Percentiles rank a stretch among this genome's conserved stretches.
Evolutionary conservation across 2,329 filamentous ascomycete genomes (phyloP).

Genomic region (Penicillium sp.): DNA sequence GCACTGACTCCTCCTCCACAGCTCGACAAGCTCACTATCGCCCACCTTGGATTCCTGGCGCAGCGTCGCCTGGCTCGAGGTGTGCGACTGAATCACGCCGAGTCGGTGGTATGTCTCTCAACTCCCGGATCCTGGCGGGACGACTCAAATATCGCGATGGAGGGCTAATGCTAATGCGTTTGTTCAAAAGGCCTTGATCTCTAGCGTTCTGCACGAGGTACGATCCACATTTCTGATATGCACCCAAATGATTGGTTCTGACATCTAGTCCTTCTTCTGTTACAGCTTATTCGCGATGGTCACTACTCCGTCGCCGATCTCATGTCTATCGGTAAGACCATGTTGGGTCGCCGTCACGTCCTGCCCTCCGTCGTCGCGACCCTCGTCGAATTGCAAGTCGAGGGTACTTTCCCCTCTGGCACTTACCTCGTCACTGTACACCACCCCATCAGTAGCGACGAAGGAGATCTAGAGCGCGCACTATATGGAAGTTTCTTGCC

Average conservation of each 20-base stretch:
- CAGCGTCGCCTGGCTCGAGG: slow-evolving; percentile 87
- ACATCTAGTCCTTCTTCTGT: neutral
- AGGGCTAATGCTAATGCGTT: slow-evolving; percentile 6
- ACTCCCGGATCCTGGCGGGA: neutral
- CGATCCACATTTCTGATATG: slow-evolving; percentile 1
- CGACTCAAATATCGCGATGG: too few relatives aligned
- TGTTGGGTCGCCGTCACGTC: slow-evolving; percentile 93
- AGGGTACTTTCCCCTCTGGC: slow-evolving; percentile 88
- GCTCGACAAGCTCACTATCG: slow-evolving; percentile 95
- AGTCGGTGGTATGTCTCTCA: slow-evolving; percentile 69
- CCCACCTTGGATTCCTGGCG: slow-evolving; percentile 83
- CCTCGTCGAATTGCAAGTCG: slow-evolving; percentile 84
- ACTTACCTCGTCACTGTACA: slow-evolving; percentile 96
- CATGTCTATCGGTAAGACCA: slow-evolving; percentile 86
- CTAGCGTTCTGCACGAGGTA: slow-evolving; percentile 86
- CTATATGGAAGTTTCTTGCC: slow-evolving; percentile 92
- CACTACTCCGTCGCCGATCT: slow-evolving; percentile 89
- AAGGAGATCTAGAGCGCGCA: slow-evolving; percentile 83
- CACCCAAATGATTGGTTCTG: neutral
- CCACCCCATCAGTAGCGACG: slow-evolving; percentile 81
- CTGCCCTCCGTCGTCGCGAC: slow-evolving; percentile 79
- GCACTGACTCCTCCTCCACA: slow-evolving; percentile 44
- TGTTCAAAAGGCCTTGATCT: slow-evolving; percentile 59
- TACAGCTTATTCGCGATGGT: slow-evolving; percentile 88
- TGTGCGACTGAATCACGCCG: slow-evolving; percentile 85